These are phyloP conservation scores for Skeletonema menzelii DNA, from an alignment of 108 stramenopile genomes.

Conservation along the genomic window DNA sequence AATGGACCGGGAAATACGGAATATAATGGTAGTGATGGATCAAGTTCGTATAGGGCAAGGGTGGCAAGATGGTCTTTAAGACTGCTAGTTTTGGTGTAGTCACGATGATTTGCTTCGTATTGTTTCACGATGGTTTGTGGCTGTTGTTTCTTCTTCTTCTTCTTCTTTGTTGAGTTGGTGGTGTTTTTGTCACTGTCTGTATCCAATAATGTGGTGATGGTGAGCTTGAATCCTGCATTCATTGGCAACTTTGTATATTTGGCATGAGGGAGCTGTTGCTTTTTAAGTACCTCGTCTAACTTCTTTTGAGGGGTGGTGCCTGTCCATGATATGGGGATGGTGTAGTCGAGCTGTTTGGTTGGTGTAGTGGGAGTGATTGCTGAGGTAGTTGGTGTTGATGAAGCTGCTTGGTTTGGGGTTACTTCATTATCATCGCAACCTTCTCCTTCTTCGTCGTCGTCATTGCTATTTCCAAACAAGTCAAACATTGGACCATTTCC, in stretches of 20 bases:
- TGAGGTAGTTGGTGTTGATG: background rate
- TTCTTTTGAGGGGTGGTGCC: slow-evolving; percentile 66
- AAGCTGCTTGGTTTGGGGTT: background rate
- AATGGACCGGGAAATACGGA: slow-evolving; percentile 65
- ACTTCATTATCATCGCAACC: slow-evolving; percentile 24
- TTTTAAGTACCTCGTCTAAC: slow-evolving; percentile 59
- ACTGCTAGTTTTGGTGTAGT: slow-evolving; percentile 25
- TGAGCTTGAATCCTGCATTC: slow-evolving; percentile 2
- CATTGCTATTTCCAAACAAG: background rate
- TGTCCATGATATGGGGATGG: slow-evolving; percentile 71
- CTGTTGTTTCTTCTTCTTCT: slow-evolving; percentile 9
- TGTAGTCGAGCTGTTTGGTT: slow-evolving; percentile 7
- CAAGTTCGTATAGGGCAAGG: slow-evolving; percentile 61
- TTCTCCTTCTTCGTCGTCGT: slow-evolving; percentile 19
- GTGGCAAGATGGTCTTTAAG: slow-evolving; percentile 58
- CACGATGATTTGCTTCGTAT: slow-evolving; percentile 15
- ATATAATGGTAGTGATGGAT: slow-evolving; percentile 57
- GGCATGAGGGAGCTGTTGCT: slow-evolving; percentile 54
- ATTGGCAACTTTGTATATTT: slow-evolving; percentile 46
- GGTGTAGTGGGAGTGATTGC: background rate
- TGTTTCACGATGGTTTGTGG: background rate
- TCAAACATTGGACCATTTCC: slow-evolving; percentile 4
- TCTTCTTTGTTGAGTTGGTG: background rate
- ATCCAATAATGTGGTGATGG: background rate
- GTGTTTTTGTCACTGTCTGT: slow-evolving; percentile 5